These are phyloP conservation scores for Coleophoma eucalyptorum DNA, from an alignment of 2,329 filamentous ascomycete species.

Conservation along the genomic window DNA sequence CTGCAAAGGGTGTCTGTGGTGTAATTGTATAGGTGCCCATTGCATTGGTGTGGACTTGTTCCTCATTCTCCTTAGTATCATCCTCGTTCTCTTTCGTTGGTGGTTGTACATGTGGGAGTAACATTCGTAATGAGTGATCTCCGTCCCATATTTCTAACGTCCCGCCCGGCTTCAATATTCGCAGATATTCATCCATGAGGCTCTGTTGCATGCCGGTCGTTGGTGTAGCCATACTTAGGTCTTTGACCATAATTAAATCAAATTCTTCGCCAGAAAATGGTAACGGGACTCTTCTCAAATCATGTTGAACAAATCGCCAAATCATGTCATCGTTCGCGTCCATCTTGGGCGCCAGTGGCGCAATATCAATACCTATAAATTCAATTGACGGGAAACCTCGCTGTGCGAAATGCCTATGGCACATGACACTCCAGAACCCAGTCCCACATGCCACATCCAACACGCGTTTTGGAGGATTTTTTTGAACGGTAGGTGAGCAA, in stretches of 20 bases:
- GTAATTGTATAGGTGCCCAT: conserved; percentile 82
- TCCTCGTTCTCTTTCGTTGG: conserved; percentile 31
- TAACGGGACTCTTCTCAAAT: conserved; percentile 70
- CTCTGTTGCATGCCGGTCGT: conserved; percentile 49
- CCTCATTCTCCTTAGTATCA: conserved; percentile 51
- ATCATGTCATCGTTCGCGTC: conserved; percentile 68
- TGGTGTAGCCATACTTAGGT: conserved; percentile 65
- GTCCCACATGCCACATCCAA: conserved; percentile 86
- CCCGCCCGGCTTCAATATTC: conserved; percentile 74
- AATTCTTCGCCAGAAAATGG: conserved; percentile 80
- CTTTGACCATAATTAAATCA: conserved; percentile 86
- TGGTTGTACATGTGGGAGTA: conserved; percentile 67
- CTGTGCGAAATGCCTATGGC: conserved; percentile 72
- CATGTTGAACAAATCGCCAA: conserved; percentile 87
- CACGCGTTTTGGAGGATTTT: conserved; percentile 69
- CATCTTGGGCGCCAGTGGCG: conserved; percentile 63
- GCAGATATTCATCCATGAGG: conserved; percentile 68
- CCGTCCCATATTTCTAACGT: conserved; percentile 86
- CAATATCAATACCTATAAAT: conserved; percentile 81
- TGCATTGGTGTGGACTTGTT: conserved; percentile 59
- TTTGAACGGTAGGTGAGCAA: conserved; percentile 63
- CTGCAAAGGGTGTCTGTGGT: conserved; percentile 75
- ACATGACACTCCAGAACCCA: conserved; percentile 86
- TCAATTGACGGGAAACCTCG: conserved; percentile 65
- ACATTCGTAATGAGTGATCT: conserved; percentile 78